Evolutionary conservation across 805 yeast species (phyloP).

Genomic region (Pichia heedii): DNA sequence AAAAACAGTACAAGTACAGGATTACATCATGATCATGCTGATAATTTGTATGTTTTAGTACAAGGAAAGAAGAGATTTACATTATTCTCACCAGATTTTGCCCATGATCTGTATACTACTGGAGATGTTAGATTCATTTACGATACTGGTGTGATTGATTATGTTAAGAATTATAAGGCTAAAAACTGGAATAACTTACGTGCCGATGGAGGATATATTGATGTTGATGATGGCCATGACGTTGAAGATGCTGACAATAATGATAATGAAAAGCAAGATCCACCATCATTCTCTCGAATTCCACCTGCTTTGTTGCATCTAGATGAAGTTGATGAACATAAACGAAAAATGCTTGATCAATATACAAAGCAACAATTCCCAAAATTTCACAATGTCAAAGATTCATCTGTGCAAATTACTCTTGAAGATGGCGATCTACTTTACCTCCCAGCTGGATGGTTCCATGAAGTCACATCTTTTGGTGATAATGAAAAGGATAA

Average conservation of each 20-base stretch:
- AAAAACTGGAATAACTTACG: slow-evolving; percentile 56
- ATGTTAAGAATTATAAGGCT: slow-evolving; percentile 42
- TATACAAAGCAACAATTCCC: slow-evolving; percentile 3
- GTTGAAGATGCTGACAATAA: slow-evolving; percentile 10
- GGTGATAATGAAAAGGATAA: slow-evolving; percentile 34
- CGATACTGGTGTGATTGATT: slow-evolving; percentile 61
- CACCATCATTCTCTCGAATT: slow-evolving; percentile 59
- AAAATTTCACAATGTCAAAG: slow-evolving; percentile 18
- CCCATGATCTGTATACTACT: slow-evolving; percentile 48
- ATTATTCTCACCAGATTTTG: slow-evolving; percentile 55
- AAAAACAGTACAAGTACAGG: slow-evolving; percentile 54
- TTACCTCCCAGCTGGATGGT: slow-evolving; percentile 73
- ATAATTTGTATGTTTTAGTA: slow-evolving; percentile 55
- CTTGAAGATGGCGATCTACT: slow-evolving; percentile 58
- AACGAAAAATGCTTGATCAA: slow-evolving; percentile 10
- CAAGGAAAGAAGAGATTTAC: slow-evolving; percentile 61
- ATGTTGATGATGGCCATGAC: slow-evolving; percentile 27
- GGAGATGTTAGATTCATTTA: slow-evolving; percentile 48
- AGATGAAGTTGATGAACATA: slow-evolving; percentile 37
- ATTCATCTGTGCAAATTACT: slow-evolving; percentile 37
- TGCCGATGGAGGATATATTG: slow-evolving; percentile 47
- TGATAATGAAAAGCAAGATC: slow-evolving; percentile 32
- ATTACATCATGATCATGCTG: slow-evolving; percentile 75
- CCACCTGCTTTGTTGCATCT: slow-evolving; percentile 59
- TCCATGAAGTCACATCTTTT: slow-evolving; percentile 68